Evolutionary conservation across 2,329 filamentous ascomycete genomes (phyloP), one percentile per base, ranked within the genome.

Genomic region (Trichoderma atrobrunneum): DNA sequence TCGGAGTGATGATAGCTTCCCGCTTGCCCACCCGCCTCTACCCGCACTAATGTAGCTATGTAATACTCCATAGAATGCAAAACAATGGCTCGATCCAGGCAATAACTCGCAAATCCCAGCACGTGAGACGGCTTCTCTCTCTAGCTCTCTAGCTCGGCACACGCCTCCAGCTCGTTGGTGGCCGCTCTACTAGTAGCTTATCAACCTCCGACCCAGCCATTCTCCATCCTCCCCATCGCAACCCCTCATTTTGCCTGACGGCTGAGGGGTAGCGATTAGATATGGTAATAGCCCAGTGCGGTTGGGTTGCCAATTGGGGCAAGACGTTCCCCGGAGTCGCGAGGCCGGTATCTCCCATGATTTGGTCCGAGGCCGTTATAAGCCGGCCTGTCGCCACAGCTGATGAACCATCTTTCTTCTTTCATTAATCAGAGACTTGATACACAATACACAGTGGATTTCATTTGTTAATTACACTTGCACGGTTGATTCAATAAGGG

Each of bases 261-360:
- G 18, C 57, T 70, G 67, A 70, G 67, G 67, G 67, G 67, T 70
- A 70, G 67, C 39, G 39, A 43, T 36, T 32, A 70, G 43, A 70
- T 70, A 62, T 70, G 39, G 67, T 62, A 70, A 70, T 62, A 70
- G 67, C 67, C 39, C 39, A n/a, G n/a, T 57, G 30, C 21, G 21
- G 51, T 21, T 28, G n/a, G 43, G 51, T 70, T 70, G 39, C 67
- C 67, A 36, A 54, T 62, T 70, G 30, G 18, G 67, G 67, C 67
- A 48, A 62, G 57, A 43, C 11, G 34, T 48, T 71, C 60, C 68
- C 68, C 59, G 63, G 68, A 48, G 26, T 57, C 56, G 6, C 39
- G 24, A n/a, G 60, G n/a, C 60, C 18, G 18, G 24, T 32, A 18
- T 26, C 48, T 32, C 48, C 48, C 56, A 70, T 36, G 54, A n/a